Evolutionary conservation across 2,329 filamentous ascomycete species (phyloP), one percentile per base, ranked within the genome.

Genomic region (Penicillium sp.): DNA sequence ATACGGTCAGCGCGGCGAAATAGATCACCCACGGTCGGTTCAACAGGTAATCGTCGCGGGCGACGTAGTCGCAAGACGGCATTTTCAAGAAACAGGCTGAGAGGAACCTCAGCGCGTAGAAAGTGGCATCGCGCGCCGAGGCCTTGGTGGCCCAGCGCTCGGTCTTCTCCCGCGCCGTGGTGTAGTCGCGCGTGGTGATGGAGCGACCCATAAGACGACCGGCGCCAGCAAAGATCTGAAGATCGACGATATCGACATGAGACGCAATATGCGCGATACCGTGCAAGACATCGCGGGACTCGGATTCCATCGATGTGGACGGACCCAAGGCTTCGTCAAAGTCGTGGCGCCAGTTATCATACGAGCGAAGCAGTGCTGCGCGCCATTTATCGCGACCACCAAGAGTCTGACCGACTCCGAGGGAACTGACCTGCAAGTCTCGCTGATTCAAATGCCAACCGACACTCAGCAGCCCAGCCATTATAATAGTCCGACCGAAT

Each of bases 381-480:
- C 92, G 85, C 94, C 94, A 97, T 69, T 92, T 92, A 67, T 95
- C 91, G 18, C 91, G 85, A 3, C 88, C 91, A 3, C 92, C 92
- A 1, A 96, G 81, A 0, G 90, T 86, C 61, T 87, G 85, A 0
- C 85, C 84, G 10, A 92, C 89, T 11, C 88, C 91, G 0, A 97
- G 80, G 0, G 91, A 91, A 68, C 87, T 92, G 52, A 96, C 88
- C 74, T 96, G 92, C 13, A 96, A 81, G 69, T 97, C 94, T 65
- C 92, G 84, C 69, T 97, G 92, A 67, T 95, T 94, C 88, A 97
- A 92, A 70, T 97, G 92, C 90, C 91, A 97, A 66, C 89, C 94
- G 27, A 97, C 90, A 60, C 90, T 96, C 22, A 97, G 78, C 25
- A 99, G 76, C 0, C 94, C 94, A 1, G 92, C 88, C 91, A 97